Conservation (phyloP, 495 filamentous ascomycete genomes). For the Tuber microsphaerosporum region DNA sequence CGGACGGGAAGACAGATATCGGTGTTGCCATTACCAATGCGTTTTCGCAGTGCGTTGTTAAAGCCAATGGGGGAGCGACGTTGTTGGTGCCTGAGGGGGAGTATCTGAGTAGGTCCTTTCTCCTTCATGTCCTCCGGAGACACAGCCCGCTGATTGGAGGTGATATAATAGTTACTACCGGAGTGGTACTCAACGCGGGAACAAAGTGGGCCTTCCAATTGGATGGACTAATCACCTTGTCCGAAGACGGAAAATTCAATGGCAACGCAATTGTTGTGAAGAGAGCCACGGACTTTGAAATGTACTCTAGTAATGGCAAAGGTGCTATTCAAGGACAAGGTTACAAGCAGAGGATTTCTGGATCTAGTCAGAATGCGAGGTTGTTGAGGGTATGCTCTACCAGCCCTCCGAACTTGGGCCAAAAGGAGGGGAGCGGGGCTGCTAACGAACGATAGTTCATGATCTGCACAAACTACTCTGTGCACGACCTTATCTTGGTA, state of each 20-base stretch:
- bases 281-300: slow-evolving; percentile 49
- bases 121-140: not conserved
- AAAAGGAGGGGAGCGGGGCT: slow-evolving; percentile 22
- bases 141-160: not conserved
- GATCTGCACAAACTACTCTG: slow-evolving; percentile 46
- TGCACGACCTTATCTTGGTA: slow-evolving; percentile 48
- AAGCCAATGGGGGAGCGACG: slow-evolving; percentile 31
- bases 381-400: slow-evolving; percentile 10
- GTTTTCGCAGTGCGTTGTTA: slow-evolving; percentile 46
- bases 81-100: slow-evolving; percentile 46
- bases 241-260: slow-evolving; percentile 43
- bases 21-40: slow-evolving; percentile 47
- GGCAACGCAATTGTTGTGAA: slow-evolving; percentile 52
- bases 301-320: slow-evolving; percentile 47
- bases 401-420: not conserved
- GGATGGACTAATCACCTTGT: slow-evolving; percentile 49
- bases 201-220: slow-evolving; percentile 46
- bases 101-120: slow-evolving; percentile 35
- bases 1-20: slow-evolving; percentile 48
- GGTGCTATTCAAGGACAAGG: slow-evolving; percentile 52
- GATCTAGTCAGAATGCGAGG: slow-evolving; percentile 40
- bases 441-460: slow-evolving; percentile 45
- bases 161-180: slow-evolving; percentile 29
- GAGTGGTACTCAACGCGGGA: slow-evolving; percentile 45
- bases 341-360: slow-evolving; percentile 44